Evolutionary conservation across 1,284 basidiomycete species (phyloP).

Genomic region (Ustilago xerochloae): DNA sequence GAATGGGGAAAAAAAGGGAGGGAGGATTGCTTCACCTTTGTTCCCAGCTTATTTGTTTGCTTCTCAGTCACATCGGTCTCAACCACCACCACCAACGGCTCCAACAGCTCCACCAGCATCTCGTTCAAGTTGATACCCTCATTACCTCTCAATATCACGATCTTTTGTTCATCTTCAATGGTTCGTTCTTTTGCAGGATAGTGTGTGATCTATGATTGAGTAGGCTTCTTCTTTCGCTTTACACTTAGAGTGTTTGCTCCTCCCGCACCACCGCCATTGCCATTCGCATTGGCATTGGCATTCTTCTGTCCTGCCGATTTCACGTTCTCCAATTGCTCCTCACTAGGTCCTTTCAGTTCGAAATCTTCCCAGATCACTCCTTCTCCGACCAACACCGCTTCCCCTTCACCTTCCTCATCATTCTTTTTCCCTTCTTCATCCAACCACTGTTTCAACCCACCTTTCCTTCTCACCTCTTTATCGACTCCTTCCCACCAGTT

Average conservation of each 20-base stretch:
- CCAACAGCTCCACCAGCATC: background rate
- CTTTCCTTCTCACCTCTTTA: conserved; percentile 51
- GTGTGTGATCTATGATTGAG: background rate
- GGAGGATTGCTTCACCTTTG: conserved; percentile 28
- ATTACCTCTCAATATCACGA: too few relatives aligned
- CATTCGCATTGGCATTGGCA: background rate
- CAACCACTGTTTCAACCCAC: conserved; percentile 23
- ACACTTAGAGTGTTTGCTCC: conserved; percentile 39
- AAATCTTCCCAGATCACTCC: conserved; percentile 46
- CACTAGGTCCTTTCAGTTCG: conserved; percentile 19
- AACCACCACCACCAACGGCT: background rate
- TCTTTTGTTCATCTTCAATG: too few relatives aligned
- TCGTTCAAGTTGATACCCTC: too few relatives aligned
- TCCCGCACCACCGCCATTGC: background rate
- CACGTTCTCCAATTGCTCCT: conserved; percentile 18
- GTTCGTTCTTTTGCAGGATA: too few relatives aligned
- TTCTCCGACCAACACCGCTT: conserved; percentile 19
- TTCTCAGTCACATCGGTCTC: conserved; percentile 20
- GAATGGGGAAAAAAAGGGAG: conserved; percentile 3
- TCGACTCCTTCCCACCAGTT: conserved; percentile 51
- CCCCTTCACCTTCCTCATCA: conserved; percentile 2
- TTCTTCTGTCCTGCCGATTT: conserved; percentile 11
- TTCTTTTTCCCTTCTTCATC: background rate
- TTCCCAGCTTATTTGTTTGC: conserved; percentile 45
- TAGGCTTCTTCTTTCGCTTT: conserved; percentile 48